phyloP scores from a whole-genome alignment of 2,329 filamentous ascomycete genomes.

The Paraconiothyrium brasiliense region DNA sequence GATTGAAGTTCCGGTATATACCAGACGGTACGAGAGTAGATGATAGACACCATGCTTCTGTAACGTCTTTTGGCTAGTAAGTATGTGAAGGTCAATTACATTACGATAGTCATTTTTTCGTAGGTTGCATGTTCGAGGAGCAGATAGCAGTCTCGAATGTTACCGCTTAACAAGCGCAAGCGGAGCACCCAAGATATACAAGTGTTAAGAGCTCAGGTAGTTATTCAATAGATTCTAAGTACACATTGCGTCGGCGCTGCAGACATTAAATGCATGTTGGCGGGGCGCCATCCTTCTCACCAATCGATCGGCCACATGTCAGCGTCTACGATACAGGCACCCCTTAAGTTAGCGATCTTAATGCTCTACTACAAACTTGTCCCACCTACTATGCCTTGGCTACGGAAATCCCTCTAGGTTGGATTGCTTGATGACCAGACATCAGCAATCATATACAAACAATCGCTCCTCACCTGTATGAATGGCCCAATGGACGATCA shows the following conservation, averaged over 20 bases:
- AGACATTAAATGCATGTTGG: background rate
- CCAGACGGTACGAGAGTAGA: background rate
- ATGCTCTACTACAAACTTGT: slow-evolving; percentile 20
- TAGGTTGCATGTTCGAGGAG: background rate
- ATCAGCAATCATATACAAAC: slow-evolving; percentile 18
- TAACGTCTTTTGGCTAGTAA: background rate
- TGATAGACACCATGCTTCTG: background rate
- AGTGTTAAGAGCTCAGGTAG: background rate
- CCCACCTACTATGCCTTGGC: slow-evolving; percentile 13
- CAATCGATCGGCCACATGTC: background rate
- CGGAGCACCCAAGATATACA: background rate
- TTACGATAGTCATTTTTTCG: background rate
- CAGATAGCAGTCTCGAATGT: background rate
- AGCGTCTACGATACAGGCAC: slow-evolving; percentile 19
- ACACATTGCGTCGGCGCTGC: background rate
- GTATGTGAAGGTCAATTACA: background rate
- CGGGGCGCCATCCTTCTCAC: background rate
- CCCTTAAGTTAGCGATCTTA: slow-evolving; percentile 20
- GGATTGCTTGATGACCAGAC: no score
- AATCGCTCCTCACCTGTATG: background rate
- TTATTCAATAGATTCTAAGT: background rate
- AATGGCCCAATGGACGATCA: no score
- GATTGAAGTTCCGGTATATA: background rate
- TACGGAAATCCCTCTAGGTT: slow-evolving; percentile 14
- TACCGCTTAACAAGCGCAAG: background rate